Evolutionary conservation across 495 filamentous ascomycete genomes (phyloP), one percentile per base, ranked within the genome.

Genomic region (Aspergillus steynii): DNA sequence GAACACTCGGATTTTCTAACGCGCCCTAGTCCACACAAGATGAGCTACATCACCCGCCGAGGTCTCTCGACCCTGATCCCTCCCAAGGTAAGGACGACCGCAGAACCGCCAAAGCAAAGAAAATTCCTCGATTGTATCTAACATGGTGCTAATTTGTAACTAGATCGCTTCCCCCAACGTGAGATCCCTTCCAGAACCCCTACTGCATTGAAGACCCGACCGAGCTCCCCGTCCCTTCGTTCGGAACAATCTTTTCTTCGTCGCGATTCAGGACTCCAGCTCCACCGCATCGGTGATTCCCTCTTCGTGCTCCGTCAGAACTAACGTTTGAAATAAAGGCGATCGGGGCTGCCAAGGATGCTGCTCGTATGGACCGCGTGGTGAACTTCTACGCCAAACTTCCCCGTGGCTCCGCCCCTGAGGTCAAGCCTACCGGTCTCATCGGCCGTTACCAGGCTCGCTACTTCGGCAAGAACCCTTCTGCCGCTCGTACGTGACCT

Each of bases 331-430:
- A 25, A 12, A 34, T 26, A 63, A 78, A 96, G 91, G 91, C 89
- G 56, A 92, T 97, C 70, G 92, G 93, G 65, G 90, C 89, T 73
- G 91, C 92, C 61, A 90, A 92, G 71, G 92, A 97, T 90, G 95
- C 95, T 70, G 85, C 89, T 66, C 90, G 92, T 70, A 97, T 99
- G 94, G 87, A 94, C 76, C 88, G 93, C 67, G 90, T 98, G 61
- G 94, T 97, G 77, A 89, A 83, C 83, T 97, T 99, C 87, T 99
- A 99, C 83, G 91, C 93, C 80, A 94, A 92, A 76, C 90, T 99
- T 37, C 95, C 95, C 74, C 89, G 91, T 73, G 95, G 95, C 60
- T 73, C 90, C 63, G 92, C 92, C 63, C 91, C 95, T 65, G 85
- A 90, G 72, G 75, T 85, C 64, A 86, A 96, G 82, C 65, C 89